These are phyloP conservation scores for Oryza australiensis DNA, from an alignment of 176 grass and related monocot species.

Conservation along the genomic window DNA sequence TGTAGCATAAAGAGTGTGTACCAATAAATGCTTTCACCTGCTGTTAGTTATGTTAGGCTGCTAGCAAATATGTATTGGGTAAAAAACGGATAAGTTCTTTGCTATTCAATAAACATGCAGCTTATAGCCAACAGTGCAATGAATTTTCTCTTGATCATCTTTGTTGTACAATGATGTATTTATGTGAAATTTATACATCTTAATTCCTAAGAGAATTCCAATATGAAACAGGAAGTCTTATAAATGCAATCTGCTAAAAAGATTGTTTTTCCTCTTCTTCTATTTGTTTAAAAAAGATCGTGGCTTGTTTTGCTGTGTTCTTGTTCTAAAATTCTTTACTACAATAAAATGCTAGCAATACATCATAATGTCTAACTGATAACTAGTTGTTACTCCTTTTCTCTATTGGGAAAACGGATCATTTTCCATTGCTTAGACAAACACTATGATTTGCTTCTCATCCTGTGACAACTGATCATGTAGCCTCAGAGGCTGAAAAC, in stretches of 20 bases:
- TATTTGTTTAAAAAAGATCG: background rate
- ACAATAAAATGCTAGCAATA: background rate
- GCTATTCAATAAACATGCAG: background rate
- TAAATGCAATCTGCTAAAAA: background rate
- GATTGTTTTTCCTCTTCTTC: background rate
- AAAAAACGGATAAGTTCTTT: background rate
- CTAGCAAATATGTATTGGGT: background rate
- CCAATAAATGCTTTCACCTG: background rate
- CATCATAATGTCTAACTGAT: background rate
- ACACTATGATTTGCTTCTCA: too few relatives aligned
- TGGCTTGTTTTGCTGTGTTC: background rate
- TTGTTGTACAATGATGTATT: background rate
- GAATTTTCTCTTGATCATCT: too few relatives aligned
- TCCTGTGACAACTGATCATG: too few relatives aligned
- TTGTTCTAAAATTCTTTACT: background rate
- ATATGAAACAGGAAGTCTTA: background rate
- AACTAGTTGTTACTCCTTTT: background rate
- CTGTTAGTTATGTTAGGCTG: background rate
- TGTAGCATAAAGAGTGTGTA: background rate
- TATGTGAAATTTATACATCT: background rate
- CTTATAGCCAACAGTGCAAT: background rate
- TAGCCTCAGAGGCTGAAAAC: too few relatives aligned
- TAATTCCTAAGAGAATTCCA: background rate
- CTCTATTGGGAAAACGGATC: background rate
- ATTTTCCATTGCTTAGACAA: background rate